These are phyloP conservation scores for Colletotrichum truncatum DNA, from an alignment of 2,329 filamentous ascomycete species.

Conservation along the genomic window DNA sequence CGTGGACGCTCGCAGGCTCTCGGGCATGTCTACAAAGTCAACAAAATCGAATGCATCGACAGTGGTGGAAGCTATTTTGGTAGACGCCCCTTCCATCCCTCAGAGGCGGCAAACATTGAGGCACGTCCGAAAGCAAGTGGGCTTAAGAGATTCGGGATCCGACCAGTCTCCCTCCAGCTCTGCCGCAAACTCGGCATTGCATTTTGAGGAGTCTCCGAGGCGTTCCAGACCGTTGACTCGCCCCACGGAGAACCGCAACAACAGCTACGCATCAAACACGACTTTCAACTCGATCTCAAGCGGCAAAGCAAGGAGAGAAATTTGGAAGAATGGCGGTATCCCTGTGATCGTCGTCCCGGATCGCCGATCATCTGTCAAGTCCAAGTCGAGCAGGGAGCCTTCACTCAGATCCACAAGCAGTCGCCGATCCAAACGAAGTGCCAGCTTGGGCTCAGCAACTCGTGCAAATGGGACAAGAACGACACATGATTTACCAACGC, in stretches of 20 bases:
- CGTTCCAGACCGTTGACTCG: slow-evolving; percentile 40
- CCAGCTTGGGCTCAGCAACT: slow-evolving; percentile 60
- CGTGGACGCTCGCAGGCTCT: slow-evolving; percentile 58
- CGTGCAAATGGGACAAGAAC: slow-evolving; percentile 50
- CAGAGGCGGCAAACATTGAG: slow-evolving; percentile 65
- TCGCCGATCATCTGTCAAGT: slow-evolving; percentile 62
- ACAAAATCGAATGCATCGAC: slow-evolving; percentile 64
- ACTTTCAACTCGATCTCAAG: slow-evolving; percentile 62
- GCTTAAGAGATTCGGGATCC: slow-evolving; percentile 57
- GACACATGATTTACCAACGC: slow-evolving; percentile 49
- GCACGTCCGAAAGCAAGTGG: slow-evolving; percentile 66
- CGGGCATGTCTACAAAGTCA: slow-evolving; percentile 63
- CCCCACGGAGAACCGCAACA: slow-evolving; percentile 43
- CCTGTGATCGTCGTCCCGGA: slow-evolving; percentile 71
- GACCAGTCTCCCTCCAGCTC: slow-evolving; percentile 54
- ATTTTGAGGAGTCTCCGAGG: slow-evolving; percentile 39
- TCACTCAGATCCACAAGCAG: slow-evolving; percentile 71
- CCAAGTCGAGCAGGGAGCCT: slow-evolving; percentile 59
- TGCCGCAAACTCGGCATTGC: slow-evolving; percentile 47
- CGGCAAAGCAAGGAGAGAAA: slow-evolving; percentile 63
- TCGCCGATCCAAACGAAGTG: slow-evolving; percentile 61
- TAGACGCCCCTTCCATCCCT: slow-evolving; percentile 55
- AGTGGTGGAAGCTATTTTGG: slow-evolving; percentile 65
- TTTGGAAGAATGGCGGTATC: slow-evolving; percentile 68
- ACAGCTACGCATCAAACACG: slow-evolving; percentile 59